Evolutionary conservation across 768 basidiomycete species (phyloP).

Genomic region (Mycena galopus): DNA sequence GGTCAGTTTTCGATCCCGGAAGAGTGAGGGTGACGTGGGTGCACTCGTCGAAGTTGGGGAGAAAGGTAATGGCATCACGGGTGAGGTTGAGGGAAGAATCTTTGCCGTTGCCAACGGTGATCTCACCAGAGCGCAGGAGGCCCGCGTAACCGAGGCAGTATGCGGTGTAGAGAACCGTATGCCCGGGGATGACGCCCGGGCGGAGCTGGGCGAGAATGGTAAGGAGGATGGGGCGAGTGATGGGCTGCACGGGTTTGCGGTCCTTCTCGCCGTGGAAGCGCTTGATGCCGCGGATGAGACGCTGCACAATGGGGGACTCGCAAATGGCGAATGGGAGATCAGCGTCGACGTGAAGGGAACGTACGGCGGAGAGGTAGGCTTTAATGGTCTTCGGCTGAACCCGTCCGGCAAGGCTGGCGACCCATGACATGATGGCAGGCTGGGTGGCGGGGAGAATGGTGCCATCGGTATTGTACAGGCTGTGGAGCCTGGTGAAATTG

Average conservation of each 20-base stretch:
- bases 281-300: conserved; percentile 36
- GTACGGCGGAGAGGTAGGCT: not conserved
- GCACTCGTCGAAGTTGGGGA: too few relatives aligned
- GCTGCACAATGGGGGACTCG: conserved; percentile 36
- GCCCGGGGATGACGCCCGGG: not conserved
- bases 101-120: not conserved
- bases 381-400: too few relatives aligned
- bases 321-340: not conserved
- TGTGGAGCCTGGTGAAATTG: conserved; percentile 23
- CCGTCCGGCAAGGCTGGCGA: not conserved
- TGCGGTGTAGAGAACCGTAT: not conserved
- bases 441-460: not conserved
- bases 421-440: not conserved
- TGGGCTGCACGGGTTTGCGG: conserved; percentile 32
- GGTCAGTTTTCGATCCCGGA: too few relatives aligned
- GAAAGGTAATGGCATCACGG: too few relatives aligned
- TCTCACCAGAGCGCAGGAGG: not conserved
- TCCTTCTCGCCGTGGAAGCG: conserved; percentile 33
- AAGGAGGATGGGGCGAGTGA: conserved; percentile 40
- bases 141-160: not conserved
- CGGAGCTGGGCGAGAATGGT: not conserved
- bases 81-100: not conserved
- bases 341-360: not conserved
- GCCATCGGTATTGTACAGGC: not conserved
- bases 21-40: too few relatives aligned